Conservation (phyloP, 1,139 yeast species). For the Arxiozyma slooffiae region DNA sequence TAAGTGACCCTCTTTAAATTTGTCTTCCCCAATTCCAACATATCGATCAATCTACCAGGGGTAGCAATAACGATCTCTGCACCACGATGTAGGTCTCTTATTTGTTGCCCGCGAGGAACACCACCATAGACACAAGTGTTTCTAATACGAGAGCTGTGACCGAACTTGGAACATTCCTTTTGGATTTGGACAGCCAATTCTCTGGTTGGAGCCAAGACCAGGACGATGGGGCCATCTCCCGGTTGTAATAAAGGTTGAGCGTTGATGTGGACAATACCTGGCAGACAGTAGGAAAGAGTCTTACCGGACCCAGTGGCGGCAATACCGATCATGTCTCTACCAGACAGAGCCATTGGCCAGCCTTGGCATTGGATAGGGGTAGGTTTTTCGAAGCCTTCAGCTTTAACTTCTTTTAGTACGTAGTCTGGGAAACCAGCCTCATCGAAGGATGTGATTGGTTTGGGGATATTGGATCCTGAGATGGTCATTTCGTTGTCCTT, state of each 20-base stretch:
- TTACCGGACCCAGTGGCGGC: constrained; percentile 99
- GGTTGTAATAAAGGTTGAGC: constrained; percentile 89
- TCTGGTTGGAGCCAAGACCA: constrained; percentile 96
- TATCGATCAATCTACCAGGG: constrained; percentile 96
- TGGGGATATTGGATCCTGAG: constrained; percentile 77
- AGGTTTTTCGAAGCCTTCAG: constrained; percentile 88
- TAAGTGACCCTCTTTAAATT: constrained; percentile 93
- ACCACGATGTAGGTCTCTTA: constrained; percentile 90
- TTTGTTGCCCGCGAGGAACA: constrained; percentile 96
- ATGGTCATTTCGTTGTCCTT: constrained; percentile 77
- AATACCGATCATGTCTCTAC: constrained; percentile 98
- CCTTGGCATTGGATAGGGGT: constrained; percentile 98
- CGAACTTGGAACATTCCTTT: constrained; percentile 90
- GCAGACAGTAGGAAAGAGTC: constrained; percentile 91
- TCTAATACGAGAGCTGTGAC: constrained; percentile 83
- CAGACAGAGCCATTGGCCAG: constrained; percentile 99
- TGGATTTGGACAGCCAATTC: constrained; percentile 97
- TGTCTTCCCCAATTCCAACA: constrained; percentile 92
- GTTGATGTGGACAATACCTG: constrained; percentile 93
- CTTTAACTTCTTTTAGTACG: constrained; percentile 78
- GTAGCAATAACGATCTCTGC: constrained; percentile 93
- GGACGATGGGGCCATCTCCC: constrained; percentile 96
- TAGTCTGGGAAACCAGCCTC: constrained; percentile 97
- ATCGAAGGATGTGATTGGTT: constrained; percentile 85
- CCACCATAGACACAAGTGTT: constrained; percentile 98